phyloP scores from a whole-genome alignment of 495 filamentous ascomycete genomes.

The Amphirosellinia nigrospora region DNA sequence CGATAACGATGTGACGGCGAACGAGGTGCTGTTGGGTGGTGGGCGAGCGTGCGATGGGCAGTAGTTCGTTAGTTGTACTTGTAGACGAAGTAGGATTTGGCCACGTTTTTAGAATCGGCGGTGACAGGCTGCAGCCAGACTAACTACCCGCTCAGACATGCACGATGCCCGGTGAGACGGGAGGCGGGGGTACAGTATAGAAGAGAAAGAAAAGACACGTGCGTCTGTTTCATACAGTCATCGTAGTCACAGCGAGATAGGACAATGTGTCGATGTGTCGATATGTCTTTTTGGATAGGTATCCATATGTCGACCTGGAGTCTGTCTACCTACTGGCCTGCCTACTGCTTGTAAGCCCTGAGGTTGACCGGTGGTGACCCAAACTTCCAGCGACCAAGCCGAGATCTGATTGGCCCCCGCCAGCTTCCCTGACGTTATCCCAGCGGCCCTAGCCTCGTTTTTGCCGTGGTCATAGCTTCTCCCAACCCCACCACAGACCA shows the following conservation, averaged over 20 bases:
- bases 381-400: not conserved
- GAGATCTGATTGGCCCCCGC: conserved; percentile 16
- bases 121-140: conserved; percentile 24
- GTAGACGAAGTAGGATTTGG: conserved; percentile 16
- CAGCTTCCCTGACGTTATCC: conserved; percentile 4
- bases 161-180: not conserved
- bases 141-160: not conserved
- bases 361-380: conserved; percentile 12
- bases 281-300: not conserved
- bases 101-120: conserved; percentile 29
- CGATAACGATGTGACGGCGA: conserved; percentile 1
- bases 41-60: not conserved
- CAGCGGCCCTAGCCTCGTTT: conserved; percentile 2
- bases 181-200: not conserved
- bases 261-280: not conserved
- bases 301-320: not conserved
- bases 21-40: not conserved
- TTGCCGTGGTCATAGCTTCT: conserved; percentile 24
- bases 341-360: too few species aligned
- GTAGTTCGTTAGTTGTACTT: not conserved
- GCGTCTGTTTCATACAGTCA: conserved; percentile 11
- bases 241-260: conserved; percentile 10
- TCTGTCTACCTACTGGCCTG: not conserved
- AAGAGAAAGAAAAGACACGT: not conserved
- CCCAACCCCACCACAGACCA: conserved; percentile 3